These are phyloP conservation scores for Lentinula lateritia DNA, from an alignment of 768 basidiomycete species.

Conservation along the genomic window DNA sequence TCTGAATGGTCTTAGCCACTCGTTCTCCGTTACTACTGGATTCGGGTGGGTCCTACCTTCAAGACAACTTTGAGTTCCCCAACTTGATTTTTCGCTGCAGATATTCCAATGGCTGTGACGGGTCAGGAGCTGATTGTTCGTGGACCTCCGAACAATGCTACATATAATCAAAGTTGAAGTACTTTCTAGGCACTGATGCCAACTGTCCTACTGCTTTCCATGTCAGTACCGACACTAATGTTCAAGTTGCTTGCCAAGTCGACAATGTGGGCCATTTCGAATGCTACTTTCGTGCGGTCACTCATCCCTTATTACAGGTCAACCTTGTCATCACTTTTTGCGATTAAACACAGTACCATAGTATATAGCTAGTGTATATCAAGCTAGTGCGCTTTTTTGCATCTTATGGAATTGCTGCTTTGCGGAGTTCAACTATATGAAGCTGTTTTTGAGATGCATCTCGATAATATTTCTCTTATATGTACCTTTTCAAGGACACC, in stretches of 20 bases:
- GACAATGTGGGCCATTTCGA: conserved; percentile 18
- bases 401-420: no score
- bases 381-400: no score
- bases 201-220: conserved; percentile 27
- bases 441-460: no score
- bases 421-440: no score
- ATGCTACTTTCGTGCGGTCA: not conserved
- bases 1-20: conserved; percentile 13
- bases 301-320: not conserved
- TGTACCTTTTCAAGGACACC: no score
- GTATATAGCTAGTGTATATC: no score
- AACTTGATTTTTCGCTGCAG: conserved; percentile 4
- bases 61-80: not conserved
- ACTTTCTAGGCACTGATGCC: conserved; percentile 18
- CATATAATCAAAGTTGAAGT: not conserved
- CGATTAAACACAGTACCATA: not conserved
- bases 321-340: conserved; percentile 7
- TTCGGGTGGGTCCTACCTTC: conserved; percentile 18
- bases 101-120: conserved; percentile 23
- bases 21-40: conserved; percentile 29
- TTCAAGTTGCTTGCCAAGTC: conserved; percentile 27
- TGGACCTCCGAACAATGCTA: not conserved
- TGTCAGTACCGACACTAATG: conserved; percentile 17
- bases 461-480: no score
- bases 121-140: conserved; percentile 21